Conservation (phyloP, 345 rosid genomes). For the Capsella bursapastoris region DNA sequence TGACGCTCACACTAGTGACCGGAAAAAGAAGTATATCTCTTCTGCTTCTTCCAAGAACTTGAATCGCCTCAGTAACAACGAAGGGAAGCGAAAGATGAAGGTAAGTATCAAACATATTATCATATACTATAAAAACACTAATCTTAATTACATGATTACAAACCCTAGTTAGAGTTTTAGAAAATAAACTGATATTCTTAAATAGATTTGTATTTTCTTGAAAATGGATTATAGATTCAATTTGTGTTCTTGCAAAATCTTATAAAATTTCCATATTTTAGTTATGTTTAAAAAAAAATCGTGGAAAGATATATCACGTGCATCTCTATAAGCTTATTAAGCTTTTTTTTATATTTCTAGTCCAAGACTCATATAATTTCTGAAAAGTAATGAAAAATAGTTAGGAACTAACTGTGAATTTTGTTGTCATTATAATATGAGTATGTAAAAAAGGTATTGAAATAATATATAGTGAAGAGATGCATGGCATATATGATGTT, state of each 20-base stretch:
- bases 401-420: background rate
- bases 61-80: constrained; percentile 21
- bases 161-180: constrained; percentile 19
- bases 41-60: constrained; percentile 43
- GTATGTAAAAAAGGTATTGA: background rate
- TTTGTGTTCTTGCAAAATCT: background rate
- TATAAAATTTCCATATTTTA: no score
- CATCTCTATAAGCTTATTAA: background rate
- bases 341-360: no score
- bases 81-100: constrained; percentile 44
- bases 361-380: background rate
- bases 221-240: no score
- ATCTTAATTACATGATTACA: background rate
- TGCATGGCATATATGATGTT: background rate
- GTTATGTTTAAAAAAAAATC: no score
- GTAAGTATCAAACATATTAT: constrained; percentile 6
- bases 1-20: constrained; percentile 37
- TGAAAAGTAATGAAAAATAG: background rate
- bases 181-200: background rate
- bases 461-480: background rate
- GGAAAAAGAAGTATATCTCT: constrained; percentile 61
- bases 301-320: background rate
- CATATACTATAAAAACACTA: no score
- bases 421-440: background rate
- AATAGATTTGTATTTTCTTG: no score